phyloP scores from a whole-genome alignment of 192 early-diverging fungal species.

The Funneliformis geosporum region DNA sequence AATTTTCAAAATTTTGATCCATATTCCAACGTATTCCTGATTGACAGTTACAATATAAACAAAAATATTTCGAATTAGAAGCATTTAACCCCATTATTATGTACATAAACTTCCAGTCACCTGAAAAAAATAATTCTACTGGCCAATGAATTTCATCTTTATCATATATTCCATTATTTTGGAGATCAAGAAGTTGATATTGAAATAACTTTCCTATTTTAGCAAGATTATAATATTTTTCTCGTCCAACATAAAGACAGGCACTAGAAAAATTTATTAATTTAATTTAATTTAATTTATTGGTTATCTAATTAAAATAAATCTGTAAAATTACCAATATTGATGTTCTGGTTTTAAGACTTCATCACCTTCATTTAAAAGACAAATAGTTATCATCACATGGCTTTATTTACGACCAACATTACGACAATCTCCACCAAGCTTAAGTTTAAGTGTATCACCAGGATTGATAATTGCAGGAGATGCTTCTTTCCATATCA shows the following conservation, averaged over 20 bases:
- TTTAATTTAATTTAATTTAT: too few relatives aligned
- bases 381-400: not conserved
- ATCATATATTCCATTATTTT: not conserved
- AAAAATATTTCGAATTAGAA: not conserved
- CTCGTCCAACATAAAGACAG: not conserved
- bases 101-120: not conserved
- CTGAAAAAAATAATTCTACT: not conserved
- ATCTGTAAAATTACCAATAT: too few relatives aligned
- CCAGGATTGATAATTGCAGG: not conserved
- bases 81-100: not conserved
- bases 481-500: not conserved
- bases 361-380: not conserved
- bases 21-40: not conserved
- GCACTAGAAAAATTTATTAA: not conserved
- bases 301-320: too few relatives aligned
- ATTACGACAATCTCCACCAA: not conserved
- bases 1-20: not conserved
- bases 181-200: not conserved
- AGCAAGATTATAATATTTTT: not conserved
- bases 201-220: not conserved
- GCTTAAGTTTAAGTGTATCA: conserved; percentile 4
- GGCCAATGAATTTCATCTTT: not conserved
- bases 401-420: not conserved
- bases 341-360: not conserved
- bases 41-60: not conserved